Evolutionary conservation across 2,329 filamentous ascomycete species (phyloP), one percentile per base, ranked within the genome.

Genomic region (Colletotrichum gloeosporioides): DNA sequence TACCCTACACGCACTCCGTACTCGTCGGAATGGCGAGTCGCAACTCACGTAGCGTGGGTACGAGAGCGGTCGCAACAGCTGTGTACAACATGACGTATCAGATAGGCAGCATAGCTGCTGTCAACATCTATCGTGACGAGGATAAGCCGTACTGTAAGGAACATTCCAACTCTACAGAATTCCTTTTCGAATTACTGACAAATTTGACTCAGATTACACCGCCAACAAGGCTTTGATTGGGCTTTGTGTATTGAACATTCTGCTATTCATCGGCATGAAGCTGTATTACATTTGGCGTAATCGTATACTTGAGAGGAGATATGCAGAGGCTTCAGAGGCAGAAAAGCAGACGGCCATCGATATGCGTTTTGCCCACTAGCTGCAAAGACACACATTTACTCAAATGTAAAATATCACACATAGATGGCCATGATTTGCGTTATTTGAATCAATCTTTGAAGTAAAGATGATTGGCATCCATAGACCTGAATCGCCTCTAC

Each of bases 1-100:
- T 89, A 71, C 90, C 90, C 0, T 92, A 92, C 79, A 88, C 91
- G 63, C 61, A 64, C 32, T 39, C 61, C 89, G 15, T 91, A 91
- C 77, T 90, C 31, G 82, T 92, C 22, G 90, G 90, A 6, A 82
- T 92, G 4, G 82, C 84, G 32, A 64, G 32, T 34, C 61, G 84
- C 0, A 88, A 88, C 55, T 85, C 88, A 36, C 61, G 61, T 15
- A 64, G 61, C 69, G 87, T 89, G 15, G 87, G 88, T 79, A 89
- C 88, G 77, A 81, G 88, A 61, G 87, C 87, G 4, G 83, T 89
- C 27, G 84, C 87, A 0, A 87, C 87, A 1, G 86, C 87, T 0
- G 87, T 86, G 2, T 92, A 92, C 78, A 92, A 92, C 77, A 85
- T 86, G 82, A 83, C 78, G 69, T 82, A 85, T 49, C 87, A 88